phyloP scores from a whole-genome alignment of 2,329 filamentous ascomycete species.

The Chalaropsis ovoidea region DNA sequence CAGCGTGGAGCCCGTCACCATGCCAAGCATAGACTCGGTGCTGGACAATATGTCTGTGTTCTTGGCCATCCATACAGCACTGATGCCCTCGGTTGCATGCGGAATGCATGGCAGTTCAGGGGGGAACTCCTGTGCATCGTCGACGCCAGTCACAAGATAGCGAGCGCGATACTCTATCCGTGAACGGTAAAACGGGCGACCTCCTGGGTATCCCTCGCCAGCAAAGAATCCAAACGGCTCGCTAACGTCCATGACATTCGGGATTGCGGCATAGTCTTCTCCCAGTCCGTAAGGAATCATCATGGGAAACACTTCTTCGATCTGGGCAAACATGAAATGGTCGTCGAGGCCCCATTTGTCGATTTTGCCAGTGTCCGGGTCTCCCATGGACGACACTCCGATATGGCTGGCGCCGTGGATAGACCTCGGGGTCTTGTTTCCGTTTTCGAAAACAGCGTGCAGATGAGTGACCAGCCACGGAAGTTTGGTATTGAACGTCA shows the following conservation, averaged over 20 bases:
- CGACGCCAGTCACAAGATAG: slow-evolving; percentile 4
- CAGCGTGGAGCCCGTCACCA: slow-evolving; percentile 71
- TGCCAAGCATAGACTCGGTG: slow-evolving; percentile 69
- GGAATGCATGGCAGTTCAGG: slow-evolving; percentile 51
- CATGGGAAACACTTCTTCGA: slow-evolving; percentile 65
- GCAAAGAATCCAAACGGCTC: slow-evolving; percentile 73
- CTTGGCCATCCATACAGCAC: slow-evolving; percentile 83
- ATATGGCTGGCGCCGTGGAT: slow-evolving; percentile 75
- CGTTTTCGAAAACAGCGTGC: slow-evolving; percentile 62
- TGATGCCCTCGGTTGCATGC: slow-evolving; percentile 59
- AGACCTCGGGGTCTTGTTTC: slow-evolving; percentile 65
- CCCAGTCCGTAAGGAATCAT: slow-evolving; percentile 68
- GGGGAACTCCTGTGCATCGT: not conserved
- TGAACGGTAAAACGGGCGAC: slow-evolving; percentile 62
- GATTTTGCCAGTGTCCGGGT: slow-evolving; percentile 64
- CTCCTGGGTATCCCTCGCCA: slow-evolving; percentile 78
- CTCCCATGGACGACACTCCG: slow-evolving; percentile 68
- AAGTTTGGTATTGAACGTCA: slow-evolving; percentile 79
- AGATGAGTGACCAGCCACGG: slow-evolving; percentile 69
- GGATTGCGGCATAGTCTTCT: slow-evolving; percentile 63
- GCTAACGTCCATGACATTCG: slow-evolving; percentile 86
- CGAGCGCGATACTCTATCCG: slow-evolving; percentile 13
- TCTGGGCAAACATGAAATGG: slow-evolving; percentile 62
- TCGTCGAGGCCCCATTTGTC: slow-evolving; percentile 76
- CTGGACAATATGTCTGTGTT: slow-evolving; percentile 58